Evolutionary conservation across 257 asterid species (phyloP), one percentile per base, ranked within the genome.

Genomic region (Lavandula angustifolia): DNA sequence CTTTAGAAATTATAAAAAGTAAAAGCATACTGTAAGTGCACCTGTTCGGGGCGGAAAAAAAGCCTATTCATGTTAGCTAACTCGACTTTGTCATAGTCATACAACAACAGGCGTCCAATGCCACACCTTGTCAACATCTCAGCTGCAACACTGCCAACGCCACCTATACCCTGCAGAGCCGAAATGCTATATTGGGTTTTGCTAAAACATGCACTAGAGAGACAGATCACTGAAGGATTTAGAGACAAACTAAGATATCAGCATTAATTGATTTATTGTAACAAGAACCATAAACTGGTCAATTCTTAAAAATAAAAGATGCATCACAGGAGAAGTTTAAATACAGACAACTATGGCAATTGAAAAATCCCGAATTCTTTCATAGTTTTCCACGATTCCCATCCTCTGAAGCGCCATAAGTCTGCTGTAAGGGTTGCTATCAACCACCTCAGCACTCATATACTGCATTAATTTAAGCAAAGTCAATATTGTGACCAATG

Each of bases 41-140:
- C 99, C 99, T 92, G 99, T 55, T 89, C 97, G 9, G 99, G 99
- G 49, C 94, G 99, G 75, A 92, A 92, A 77, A 92, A 92, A 51
- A 92, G 92, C 82, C 99, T 85, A 77, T 92, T 92, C 99, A 92
- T 89, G 83, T 92, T 92, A 76, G 99, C 99, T 73, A 92, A 77
- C 86, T 92, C 99, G 82, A 92, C 99, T 81, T 83, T 92, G 82
- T 92, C 99, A 79, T 92, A 92, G 81, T 92, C 99, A 73, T 92
- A 92, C 79, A 92, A 70, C 82, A 92, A 75, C 66, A 92, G 91
- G 60, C 97, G 99, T 34, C 99, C 99, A 9, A 92, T 87, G 63
- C 99, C 99, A 78, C 99, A 92, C 79, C 99, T 84, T 70, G 99
- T 92, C 56, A 92, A 86, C 99, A 92, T 92, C 82, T 92, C 99